A percentile compares a stretch with the other conserved stretches of the same genome.
These are phyloP conservation scores for Nemania abortiva DNA, from an alignment of 2,329 filamentous ascomycete species.

Conservation along the genomic window DNA sequence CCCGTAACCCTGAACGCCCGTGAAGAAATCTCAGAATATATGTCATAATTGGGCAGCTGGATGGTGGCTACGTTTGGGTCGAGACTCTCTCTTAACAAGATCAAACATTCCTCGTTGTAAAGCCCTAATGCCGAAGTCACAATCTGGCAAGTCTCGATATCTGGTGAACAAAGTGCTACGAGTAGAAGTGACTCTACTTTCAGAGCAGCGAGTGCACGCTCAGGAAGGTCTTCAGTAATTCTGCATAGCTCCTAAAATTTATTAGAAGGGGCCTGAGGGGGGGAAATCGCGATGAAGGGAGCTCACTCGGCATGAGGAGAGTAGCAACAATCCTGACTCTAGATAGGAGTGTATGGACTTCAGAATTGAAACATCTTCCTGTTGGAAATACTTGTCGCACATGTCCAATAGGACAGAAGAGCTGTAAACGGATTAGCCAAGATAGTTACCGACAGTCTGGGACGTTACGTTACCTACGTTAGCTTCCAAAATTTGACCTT, in stretches of 20 bases:
- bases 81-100: slow-evolving; percentile 65
- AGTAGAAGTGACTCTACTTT: slow-evolving; percentile 73
- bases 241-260: slow-evolving; percentile 64
- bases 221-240: slow-evolving; percentile 65
- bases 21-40: slow-evolving; percentile 73
- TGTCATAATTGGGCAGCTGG: slow-evolving; percentile 69
- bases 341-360: slow-evolving; percentile 67
- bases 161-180: slow-evolving; percentile 73
- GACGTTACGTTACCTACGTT: slow-evolving; percentile 56
- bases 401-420: slow-evolving; percentile 61
- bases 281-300: not conserved
- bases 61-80: slow-evolving; percentile 63
- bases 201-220: slow-evolving; percentile 64
- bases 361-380: slow-evolving; percentile 59
- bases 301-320: slow-evolving; percentile 63
- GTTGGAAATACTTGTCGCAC: slow-evolving; percentile 61
- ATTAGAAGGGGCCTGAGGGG: slow-evolving; percentile 28
- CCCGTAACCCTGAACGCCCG: slow-evolving; percentile 75
- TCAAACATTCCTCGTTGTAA: slow-evolving; percentile 71
- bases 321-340: slow-evolving; percentile 64
- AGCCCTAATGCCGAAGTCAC: slow-evolving; percentile 72
- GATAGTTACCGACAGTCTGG: slow-evolving; percentile 33
- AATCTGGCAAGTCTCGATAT: slow-evolving; percentile 73
- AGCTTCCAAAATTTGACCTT: slow-evolving; percentile 64
- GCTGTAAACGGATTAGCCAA: slow-evolving; percentile 48